phyloP scores from a whole-genome alignment of 768 basidiomycete genomes.

The Boletus edulis region DNA sequence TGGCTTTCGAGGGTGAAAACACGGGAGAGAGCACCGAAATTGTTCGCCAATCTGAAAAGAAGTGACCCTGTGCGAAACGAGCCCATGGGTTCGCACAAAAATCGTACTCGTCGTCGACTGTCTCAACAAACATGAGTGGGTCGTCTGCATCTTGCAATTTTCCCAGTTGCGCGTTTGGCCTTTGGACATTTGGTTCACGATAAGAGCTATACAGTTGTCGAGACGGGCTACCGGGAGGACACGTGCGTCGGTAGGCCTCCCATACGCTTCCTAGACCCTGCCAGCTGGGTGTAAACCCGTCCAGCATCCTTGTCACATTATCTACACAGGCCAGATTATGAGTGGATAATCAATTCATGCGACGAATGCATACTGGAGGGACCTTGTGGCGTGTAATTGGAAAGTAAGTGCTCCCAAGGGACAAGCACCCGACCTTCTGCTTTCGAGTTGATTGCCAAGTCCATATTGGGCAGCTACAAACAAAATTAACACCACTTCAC shows the following conservation, averaged over 20 bases:
- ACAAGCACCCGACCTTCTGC: slow-evolving; percentile 93
- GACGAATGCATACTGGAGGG: slow-evolving; percentile 26
- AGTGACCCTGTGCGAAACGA: slow-evolving; percentile 88
- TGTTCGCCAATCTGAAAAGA: slow-evolving; percentile 95
- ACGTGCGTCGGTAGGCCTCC: slow-evolving; percentile 94
- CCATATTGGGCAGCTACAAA: slow-evolving; percentile 83
- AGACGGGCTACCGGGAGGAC: slow-evolving; percentile 72
- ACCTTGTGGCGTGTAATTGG: slow-evolving; percentile 59
- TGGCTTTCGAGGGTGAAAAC: slow-evolving; percentile 86
- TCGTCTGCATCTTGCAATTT: slow-evolving; percentile 34
- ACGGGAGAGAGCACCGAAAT: slow-evolving; percentile 86
- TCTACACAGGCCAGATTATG: not conserved
- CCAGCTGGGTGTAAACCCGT: slow-evolving; percentile 65
- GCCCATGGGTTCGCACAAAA: slow-evolving; percentile 83
- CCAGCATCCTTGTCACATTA: not conserved
- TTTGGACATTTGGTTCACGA: slow-evolving; percentile 43
- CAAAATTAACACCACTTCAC: not conserved
- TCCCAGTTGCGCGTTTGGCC: slow-evolving; percentile 27
- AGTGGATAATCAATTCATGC: not conserved
- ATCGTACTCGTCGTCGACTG: slow-evolving; percentile 65
- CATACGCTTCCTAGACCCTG: slow-evolving; percentile 78
- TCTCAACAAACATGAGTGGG: slow-evolving; percentile 63
- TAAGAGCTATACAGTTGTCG: slow-evolving; percentile 81
- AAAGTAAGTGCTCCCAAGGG: slow-evolving; percentile 83
- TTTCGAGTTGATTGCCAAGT: slow-evolving; percentile 90